Conservation (phyloP, 106 monocot species). For the Ottelia alismoides region DNA sequence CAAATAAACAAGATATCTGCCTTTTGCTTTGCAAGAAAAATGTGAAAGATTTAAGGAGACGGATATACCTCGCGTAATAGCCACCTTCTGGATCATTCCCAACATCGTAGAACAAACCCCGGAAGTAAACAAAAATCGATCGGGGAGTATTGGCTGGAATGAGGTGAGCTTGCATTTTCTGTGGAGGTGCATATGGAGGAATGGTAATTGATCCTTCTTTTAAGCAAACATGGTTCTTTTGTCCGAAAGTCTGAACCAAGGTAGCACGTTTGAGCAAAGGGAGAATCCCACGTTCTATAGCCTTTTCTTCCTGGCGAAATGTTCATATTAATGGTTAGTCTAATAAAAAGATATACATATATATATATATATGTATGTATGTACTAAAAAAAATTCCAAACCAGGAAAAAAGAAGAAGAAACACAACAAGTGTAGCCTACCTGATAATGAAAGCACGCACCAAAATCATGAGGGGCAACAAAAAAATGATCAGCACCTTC, state of each 20-base stretch:
- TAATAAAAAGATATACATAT: too few species aligned
- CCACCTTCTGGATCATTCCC: constrained; percentile 82
- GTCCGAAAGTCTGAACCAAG: constrained; percentile 76
- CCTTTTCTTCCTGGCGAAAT: constrained; percentile 60
- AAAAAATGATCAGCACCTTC: constrained; percentile 87
- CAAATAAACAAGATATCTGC: not conserved
- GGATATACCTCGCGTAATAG: constrained; percentile 64
- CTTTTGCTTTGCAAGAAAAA: not conserved
- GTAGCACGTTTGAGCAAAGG: constrained; percentile 65
- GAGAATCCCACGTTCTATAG: constrained; percentile 68
- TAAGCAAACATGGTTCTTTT: constrained; percentile 66
- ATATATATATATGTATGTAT: too few species aligned
- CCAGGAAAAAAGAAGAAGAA: too few species aligned
- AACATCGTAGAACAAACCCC: constrained; percentile 71
- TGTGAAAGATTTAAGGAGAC: not conserved
- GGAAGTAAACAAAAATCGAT: constrained; percentile 79
- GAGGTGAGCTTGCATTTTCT: constrained; percentile 81
- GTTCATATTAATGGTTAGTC: not conserved
- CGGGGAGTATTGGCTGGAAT: constrained; percentile 67
- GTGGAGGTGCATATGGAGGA: constrained; percentile 77
- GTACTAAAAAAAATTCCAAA: too few species aligned
- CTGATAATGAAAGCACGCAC: constrained; percentile 84
- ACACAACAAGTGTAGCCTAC: constrained; percentile 6
- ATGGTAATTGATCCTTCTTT: constrained; percentile 75
- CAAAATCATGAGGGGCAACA: constrained; percentile 76